These are phyloP conservation scores for Cantharellus anzutake DNA, from an alignment of 768 basidiomycete species.

Conservation along the genomic window DNA sequence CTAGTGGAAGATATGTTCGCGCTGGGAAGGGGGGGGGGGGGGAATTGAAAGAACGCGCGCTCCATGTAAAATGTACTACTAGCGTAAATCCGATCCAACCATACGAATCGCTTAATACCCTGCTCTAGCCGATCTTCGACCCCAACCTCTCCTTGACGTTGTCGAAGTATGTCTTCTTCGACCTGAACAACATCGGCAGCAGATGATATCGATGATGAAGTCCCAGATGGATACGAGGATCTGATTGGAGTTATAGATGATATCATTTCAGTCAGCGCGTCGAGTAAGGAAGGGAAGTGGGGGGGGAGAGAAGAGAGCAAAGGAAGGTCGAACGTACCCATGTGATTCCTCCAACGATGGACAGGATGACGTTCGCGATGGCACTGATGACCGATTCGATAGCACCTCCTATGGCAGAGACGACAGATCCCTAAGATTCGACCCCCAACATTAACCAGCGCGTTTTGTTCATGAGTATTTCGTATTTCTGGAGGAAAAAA, in stretches of 20 bases:
- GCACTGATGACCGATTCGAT: slow-evolving; percentile 11
- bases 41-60: no score
- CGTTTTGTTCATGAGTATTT: neutral
- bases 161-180: neutral
- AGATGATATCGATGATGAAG: slow-evolving; percentile 10
- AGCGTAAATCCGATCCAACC: no score
- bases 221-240: slow-evolving; percentile 8
- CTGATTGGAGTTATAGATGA: neutral
- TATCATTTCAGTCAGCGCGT: neutral
- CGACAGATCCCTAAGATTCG: slow-evolving; percentile 8
- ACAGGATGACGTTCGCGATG: slow-evolving; percentile 8
- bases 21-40: no score
- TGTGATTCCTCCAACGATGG: slow-evolving; percentile 10
- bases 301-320: neutral
- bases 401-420: slow-evolving; percentile 11
- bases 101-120: no score
- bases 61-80: no score
- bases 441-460: no score
- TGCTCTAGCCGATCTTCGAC: no score
- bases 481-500: neutral
- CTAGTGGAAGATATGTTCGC: no score
- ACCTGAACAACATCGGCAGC: slow-evolving; percentile 8
- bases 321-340: slow-evolving; percentile 2
- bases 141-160: no score
- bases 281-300: neutral